Base-by-base conservation (phyloP, 148 eudicot species). In the Linanthus parryae region DNA sequence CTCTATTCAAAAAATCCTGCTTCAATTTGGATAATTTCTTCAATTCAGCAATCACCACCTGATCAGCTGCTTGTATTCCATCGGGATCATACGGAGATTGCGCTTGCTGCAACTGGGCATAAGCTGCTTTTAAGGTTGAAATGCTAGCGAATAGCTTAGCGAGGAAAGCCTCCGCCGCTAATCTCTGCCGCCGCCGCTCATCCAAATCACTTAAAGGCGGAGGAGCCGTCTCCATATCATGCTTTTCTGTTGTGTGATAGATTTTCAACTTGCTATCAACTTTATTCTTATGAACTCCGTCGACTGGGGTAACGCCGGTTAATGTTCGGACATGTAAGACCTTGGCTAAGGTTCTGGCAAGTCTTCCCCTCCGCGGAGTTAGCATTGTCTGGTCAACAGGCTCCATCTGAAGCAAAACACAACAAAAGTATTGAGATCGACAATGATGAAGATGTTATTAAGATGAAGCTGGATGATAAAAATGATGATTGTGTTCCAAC, bases 11-110 rank as follows among this genome's bases (percentile, higher is more conserved):
- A 63, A 49, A 94, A 47, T 78, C 62, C 7, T 82, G 96, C 49
- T 80, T 94, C 48, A 84, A 12, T 49, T 94, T 96, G 0, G 99
- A 82, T 56, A 94, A 62, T 8, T 39, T 63, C 65, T 76, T 88
- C 64, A 94, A 28, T 63, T 84, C 96, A 0, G 73, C 58, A 5
- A 94, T 83, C 51, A 94, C 71, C 45, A 68, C 55, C 45, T 70
- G 71, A 53, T 94, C 99, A 15, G 95, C 74, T 16, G 72, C 68
- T 58, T 88, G 96, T 65, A 94, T 84, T 16, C 78, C 78, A 35
- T 75, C 88, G 26, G 66, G 77, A 59, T 94, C 90, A 27, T 88
- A 94, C 21, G 99, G 99, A 52, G 82, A 75, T 48, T 88, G 95
- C 43, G 88, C 72, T 55, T 67, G 69, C 48, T 94, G 99, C 75